Evolutionary conservation across 495 filamentous ascomycete species (phyloP), one percentile per base, ranked within the genome.

Genomic region (Cercophora scortea): DNA sequence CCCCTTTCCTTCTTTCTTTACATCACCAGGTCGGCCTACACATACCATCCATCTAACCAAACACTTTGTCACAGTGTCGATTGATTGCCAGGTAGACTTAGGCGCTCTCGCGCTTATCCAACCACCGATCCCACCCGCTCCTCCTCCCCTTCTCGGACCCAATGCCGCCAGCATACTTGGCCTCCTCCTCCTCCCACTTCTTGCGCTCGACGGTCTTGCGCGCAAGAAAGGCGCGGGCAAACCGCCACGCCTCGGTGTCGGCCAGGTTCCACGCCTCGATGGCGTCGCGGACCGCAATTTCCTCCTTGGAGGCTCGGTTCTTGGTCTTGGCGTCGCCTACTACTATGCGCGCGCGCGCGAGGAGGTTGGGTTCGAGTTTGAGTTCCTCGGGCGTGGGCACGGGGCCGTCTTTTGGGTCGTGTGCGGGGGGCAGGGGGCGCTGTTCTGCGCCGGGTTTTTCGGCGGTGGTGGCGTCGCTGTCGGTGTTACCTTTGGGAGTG

Each of bases 231-330:
- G 93, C 92, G 57, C 84, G 75, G 8, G 88, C 85, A 60, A 98
- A 96, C 59, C 82, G 80, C 93, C 93, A 98, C 3, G 86, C 88
- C 70, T 98, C 93, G 8, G 88, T 86, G 67, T 96, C 90, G 6
- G 88, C 90, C 57, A 96, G 57, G 67, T 92, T 95, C 93, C 93
- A 98, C 54, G 87, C 86, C 75, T 96, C 93, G 15, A 87, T 77
- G 40, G 84, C 81, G 18, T 77, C 75, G 40, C 78, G 74, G 32
- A 89, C 66, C 44, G 60, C 68, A 45, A 57, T 60, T 9, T 66
- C 58, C 5, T 59, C 55, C 32, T 56, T 57, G 39, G 60, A 57
- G 8, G 61, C 36, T 56, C 53, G 45, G 61, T 64, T 44, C 61
- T 51, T 47, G 57, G 58, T 61, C 38, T 51, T 55, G 43, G 44